Conservation (phyloP, 2,329 filamentous ascomycete genomes). For the Mycogone perniciosa region DNA sequence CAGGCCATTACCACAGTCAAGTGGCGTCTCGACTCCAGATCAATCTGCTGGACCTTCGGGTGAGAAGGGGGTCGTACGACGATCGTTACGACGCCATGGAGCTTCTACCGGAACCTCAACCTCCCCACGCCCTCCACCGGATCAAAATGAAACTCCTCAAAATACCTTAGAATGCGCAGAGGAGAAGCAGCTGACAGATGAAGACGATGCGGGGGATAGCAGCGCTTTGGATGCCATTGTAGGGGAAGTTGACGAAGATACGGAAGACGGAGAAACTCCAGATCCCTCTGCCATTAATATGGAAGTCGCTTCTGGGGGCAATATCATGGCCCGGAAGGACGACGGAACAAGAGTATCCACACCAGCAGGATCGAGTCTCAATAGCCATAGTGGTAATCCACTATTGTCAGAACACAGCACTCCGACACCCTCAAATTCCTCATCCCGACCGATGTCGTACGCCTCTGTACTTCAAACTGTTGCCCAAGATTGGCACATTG, state of each 20-base stretch:
- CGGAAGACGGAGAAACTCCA: conserved; percentile 59
- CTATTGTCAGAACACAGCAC: conserved; percentile 36
- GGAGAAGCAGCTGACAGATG: conserved; percentile 73
- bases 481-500: conserved; percentile 94
- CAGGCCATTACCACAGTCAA: conserved; percentile 36
- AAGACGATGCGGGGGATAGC: conserved; percentile 57
- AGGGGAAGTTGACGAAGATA: conserved; percentile 82
- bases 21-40: conserved; percentile 37
- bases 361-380: conserved; percentile 54
- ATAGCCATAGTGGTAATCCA: conserved; percentile 36
- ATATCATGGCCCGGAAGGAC: conserved; percentile 84
- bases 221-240: conserved; percentile 77
- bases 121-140: conserved; percentile 45
- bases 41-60: conserved; percentile 42
- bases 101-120: conserved; percentile 47
- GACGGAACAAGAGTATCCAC: conserved; percentile 84
- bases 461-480: conserved; percentile 73
- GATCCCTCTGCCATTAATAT: conserved; percentile 83
- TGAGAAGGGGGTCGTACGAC: conserved; percentile 54
- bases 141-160: conserved; percentile 52
- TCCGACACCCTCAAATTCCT: conserved; percentile 46
- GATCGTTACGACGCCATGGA: conserved; percentile 56
- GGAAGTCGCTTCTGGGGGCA: conserved; percentile 79
- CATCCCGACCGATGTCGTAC: conserved; percentile 69
- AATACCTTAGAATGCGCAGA: conserved; percentile 86